These are phyloP conservation scores for Aspergillus ustus DNA, from an alignment of 2,329 filamentous ascomycete genomes.

Conservation along the genomic window DNA sequence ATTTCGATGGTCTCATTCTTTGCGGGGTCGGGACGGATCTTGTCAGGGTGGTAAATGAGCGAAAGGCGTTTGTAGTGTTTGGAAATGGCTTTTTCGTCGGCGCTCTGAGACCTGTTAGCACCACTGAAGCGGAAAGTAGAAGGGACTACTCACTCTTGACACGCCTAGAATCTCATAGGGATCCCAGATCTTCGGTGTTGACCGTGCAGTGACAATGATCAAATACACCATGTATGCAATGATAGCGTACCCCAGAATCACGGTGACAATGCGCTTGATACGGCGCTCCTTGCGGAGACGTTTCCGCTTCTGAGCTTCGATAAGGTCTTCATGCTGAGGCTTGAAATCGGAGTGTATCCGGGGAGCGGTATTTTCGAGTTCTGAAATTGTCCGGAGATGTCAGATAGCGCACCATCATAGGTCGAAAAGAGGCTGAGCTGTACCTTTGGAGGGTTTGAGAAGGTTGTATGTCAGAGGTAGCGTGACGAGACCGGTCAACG, in stretches of 20 bases:
- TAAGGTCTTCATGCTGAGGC: constrained; percentile 80
- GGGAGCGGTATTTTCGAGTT: constrained; percentile 78
- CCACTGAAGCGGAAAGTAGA: not conserved
- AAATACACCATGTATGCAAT: constrained; percentile 94
- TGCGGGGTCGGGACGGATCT: constrained; percentile 77
- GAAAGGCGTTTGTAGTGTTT: constrained; percentile 86
- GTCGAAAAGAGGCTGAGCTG: constrained; percentile 18
- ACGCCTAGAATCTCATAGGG: constrained; percentile 94
- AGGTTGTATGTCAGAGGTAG: constrained; percentile 88
- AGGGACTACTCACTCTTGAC: constrained; percentile 65
- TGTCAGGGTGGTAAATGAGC: constrained; percentile 89
- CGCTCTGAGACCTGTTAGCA: constrained; percentile 58
- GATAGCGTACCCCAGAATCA: constrained; percentile 75
- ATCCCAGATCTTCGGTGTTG: constrained; percentile 83
- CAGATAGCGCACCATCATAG: not conserved
- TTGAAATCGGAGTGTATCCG: constrained; percentile 82
- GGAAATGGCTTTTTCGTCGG: constrained; percentile 89
- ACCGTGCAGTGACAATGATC: constrained; percentile 76
- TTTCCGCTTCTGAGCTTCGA: constrained; percentile 79
- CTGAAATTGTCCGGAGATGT: constrained; percentile 33
- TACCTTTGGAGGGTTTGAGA: constrained; percentile 74
- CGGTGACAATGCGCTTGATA: constrained; percentile 80
- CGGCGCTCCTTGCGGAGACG: constrained; percentile 89
- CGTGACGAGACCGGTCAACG: constrained; percentile 83
- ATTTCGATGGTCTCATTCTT: constrained; percentile 88